phyloP scores from a whole-genome alignment of 805 yeast genomes.

The Zygosaccharomyces pseudorouxii region DNA sequence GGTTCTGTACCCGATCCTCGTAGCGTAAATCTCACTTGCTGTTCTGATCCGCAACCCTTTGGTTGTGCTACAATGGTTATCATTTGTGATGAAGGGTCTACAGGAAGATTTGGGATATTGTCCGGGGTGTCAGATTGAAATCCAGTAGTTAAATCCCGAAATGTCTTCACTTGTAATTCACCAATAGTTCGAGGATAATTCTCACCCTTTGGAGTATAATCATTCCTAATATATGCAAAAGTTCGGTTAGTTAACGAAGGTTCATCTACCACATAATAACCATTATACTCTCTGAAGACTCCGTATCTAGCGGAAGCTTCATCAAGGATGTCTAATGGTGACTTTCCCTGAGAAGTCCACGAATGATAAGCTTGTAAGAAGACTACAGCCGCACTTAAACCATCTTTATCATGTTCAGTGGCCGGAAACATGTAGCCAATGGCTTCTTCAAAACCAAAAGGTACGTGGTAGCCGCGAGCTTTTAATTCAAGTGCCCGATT shows the following conservation, averaged over 20 bases:
- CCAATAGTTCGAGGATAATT: conserved; percentile 52
- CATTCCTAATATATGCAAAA: conserved; percentile 50
- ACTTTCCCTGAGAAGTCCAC: conserved; percentile 46
- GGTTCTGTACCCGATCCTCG: conserved; percentile 98
- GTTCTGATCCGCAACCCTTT: conserved; percentile 23
- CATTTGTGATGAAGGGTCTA: conserved; percentile 77
- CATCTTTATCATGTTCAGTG: conserved; percentile 84
- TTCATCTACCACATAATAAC: conserved; percentile 68
- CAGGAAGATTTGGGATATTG: conserved; percentile 60
- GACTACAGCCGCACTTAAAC: conserved; percentile 71
- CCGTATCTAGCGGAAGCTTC: conserved; percentile 65
- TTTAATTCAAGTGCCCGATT: conserved; percentile 76
- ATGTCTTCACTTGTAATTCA: conserved; percentile 47
- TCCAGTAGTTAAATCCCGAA: conserved; percentile 85
- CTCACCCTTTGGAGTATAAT: conserved; percentile 20
- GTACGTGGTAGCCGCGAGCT: conserved; percentile 58
- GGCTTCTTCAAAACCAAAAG: conserved; percentile 94
- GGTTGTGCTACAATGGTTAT: conserved; percentile 55
- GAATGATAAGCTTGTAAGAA: conserved; percentile 63
- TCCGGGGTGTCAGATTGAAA: conserved; percentile 65
- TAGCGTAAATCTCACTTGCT: conserved; percentile 66
- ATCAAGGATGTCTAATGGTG: conserved; percentile 45
- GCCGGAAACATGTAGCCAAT: conserved; percentile 87
- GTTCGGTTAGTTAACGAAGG: conserved; percentile 47
- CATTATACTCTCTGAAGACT: conserved; percentile 77